Conservation (phyloP, 139 green algal genomes). For the Chlamydomonas sphaeroides region DNA sequence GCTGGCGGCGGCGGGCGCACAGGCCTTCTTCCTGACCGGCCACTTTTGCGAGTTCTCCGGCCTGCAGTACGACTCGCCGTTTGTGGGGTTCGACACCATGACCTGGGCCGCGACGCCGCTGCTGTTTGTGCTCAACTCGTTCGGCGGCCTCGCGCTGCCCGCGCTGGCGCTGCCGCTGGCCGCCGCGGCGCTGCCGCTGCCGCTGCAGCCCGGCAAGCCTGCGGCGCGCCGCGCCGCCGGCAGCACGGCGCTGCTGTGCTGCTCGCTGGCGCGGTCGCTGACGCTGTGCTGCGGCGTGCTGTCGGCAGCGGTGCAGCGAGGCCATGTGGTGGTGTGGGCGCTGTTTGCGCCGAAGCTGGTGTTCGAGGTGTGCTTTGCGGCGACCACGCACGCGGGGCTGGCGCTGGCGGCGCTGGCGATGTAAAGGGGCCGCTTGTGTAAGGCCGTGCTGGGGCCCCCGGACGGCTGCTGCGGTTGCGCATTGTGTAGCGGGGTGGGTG, state of each 20-base stretch:
- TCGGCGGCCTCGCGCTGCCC: slow-evolving; percentile 62
- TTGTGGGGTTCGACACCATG: slow-evolving; percentile 84
- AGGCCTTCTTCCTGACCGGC: slow-evolving; percentile 82
- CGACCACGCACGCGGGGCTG: slow-evolving; percentile 46
- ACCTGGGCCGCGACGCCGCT: slow-evolving; percentile 59
- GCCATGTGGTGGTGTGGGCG: slow-evolving; percentile 91
- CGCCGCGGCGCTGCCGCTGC: neutral
- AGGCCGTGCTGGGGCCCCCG: no score
- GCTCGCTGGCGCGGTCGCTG: neutral
- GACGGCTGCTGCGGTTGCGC: no score
- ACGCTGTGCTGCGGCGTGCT: slow-evolving; percentile 50
- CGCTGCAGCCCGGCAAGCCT: neutral
- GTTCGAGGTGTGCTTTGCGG: slow-evolving; percentile 83
- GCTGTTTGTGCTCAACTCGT: slow-evolving; percentile 86
- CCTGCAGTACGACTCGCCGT: slow-evolving; percentile 88
- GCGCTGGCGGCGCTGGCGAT: slow-evolving; percentile 23
- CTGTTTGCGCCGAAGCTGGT: slow-evolving; percentile 91
- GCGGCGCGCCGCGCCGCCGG: neutral
- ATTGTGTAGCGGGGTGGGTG: no score
- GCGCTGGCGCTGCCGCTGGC: slow-evolving; percentile 48
- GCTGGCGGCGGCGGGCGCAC: slow-evolving; percentile 25
- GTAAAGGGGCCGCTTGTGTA: neutral
- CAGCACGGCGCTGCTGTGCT: neutral
- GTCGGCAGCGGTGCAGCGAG: slow-evolving; percentile 68
- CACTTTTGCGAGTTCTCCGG: slow-evolving; percentile 94